Conservation (phyloP, 495 filamentous ascomycete genomes). For the Hypoxylon trugodes region DNA sequence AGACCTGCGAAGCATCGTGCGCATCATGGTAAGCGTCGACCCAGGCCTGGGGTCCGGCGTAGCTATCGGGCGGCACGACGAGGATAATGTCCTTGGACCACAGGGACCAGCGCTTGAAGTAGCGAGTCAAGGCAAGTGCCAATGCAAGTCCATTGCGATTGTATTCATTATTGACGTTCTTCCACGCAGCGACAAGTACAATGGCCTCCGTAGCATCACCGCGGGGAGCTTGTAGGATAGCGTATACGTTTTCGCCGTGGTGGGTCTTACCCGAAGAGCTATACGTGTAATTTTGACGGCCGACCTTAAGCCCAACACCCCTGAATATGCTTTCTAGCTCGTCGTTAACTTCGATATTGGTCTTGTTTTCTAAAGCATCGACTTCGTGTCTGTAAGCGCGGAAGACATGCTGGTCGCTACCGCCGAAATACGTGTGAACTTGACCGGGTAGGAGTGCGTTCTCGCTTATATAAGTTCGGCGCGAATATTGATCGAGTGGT, state of each 20-base stretch:
- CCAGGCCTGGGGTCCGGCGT: constrained; percentile 93
- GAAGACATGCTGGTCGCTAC: constrained; percentile 95
- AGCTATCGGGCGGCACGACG: constrained; percentile 86
- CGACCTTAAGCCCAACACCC: constrained; percentile 82
- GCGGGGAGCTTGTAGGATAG: constrained; percentile 91
- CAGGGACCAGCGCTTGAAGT: constrained; percentile 96
- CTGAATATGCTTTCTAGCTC: constrained; percentile 77
- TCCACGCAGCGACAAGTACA: constrained; percentile 89
- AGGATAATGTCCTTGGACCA: constrained; percentile 99
- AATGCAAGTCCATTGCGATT: constrained; percentile 90
- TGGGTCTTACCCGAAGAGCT: constrained; percentile 78
- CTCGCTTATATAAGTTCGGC: constrained; percentile 94
- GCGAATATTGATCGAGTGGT: constrained; percentile 91
- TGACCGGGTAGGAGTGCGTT: constrained; percentile 96
- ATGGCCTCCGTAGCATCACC: constrained; percentile 99
- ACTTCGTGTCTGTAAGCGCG: constrained; percentile 90
- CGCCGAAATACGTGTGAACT: constrained; percentile 96
- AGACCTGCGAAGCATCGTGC: constrained; percentile 70
- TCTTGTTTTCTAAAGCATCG: constrained; percentile 63
- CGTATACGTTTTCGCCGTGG: constrained; percentile 90
- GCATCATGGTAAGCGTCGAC: constrained; percentile 96
- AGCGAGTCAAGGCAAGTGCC: constrained; percentile 84
- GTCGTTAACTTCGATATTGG: constrained; percentile 65
- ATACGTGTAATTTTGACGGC: constrained; percentile 79
- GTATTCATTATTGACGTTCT: constrained; percentile 78